phyloP scores from a whole-genome alignment of 73 alveolate genomes.

The Paramecium biaurelia region DNA sequence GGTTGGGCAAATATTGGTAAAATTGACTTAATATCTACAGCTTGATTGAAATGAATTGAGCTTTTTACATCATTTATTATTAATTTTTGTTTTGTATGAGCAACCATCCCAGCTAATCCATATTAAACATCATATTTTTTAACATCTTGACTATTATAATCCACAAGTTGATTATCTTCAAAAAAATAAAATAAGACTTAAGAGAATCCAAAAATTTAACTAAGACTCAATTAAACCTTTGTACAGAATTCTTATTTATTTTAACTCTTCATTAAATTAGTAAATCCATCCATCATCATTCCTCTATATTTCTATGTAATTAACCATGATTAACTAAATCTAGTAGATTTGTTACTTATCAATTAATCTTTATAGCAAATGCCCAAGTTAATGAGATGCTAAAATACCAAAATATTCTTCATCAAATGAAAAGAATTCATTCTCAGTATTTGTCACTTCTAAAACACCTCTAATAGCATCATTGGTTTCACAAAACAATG shows the following conservation, averaged over 20 bases:
- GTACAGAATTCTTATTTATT: not conserved
- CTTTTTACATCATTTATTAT: slow-evolving; percentile 58
- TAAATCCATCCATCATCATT: slow-evolving; percentile 37
- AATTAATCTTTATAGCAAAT: slow-evolving; percentile 15
- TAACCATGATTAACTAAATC: not conserved
- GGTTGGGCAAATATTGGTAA: slow-evolving; percentile 66
- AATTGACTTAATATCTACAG: slow-evolving; percentile 54
- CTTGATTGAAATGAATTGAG: slow-evolving; percentile 51
- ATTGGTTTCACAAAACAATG: slow-evolving; percentile 2
- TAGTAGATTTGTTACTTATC: not conserved
- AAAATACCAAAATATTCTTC: slow-evolving; percentile 64
- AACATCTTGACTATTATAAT: not conserved
- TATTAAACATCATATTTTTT: slow-evolving; percentile 2
- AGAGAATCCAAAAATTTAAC: slow-evolving; percentile 51
- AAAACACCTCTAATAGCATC: slow-evolving; percentile 43
- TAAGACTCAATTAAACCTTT: not conserved
- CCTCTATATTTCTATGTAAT: slow-evolving; percentile 47
- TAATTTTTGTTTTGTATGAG: slow-evolving; percentile 6
- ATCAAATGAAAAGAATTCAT: slow-evolving; percentile 65
- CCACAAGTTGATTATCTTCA: slow-evolving; percentile 26
- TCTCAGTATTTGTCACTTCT: slow-evolving; percentile 54
- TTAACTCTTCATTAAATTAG: slow-evolving; percentile 34
- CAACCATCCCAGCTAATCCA: slow-evolving; percentile 65
- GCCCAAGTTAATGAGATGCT: slow-evolving; percentile 14
- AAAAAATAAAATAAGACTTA: slow-evolving; percentile 48